Percentiles rank a stretch among this genome's conserved stretches.
Conservation (phyloP, 2,329 filamentous ascomycete genomes). For the Hawksworthiomyces lignivorus region DNA sequence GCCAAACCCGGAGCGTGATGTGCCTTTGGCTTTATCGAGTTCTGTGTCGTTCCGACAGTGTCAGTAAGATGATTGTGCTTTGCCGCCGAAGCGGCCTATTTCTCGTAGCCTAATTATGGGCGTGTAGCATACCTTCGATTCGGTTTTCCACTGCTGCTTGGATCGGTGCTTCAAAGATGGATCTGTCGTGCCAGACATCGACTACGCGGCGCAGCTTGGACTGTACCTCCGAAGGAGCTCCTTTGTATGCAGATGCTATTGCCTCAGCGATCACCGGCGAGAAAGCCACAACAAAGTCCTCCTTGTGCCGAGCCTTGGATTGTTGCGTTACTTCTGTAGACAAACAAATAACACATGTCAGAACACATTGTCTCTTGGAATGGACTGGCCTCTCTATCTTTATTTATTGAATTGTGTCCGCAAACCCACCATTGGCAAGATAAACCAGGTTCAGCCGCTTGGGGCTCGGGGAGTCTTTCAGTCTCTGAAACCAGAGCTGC, state of each 20-base stretch:
- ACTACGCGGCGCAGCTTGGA: conserved; percentile 80
- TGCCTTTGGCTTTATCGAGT: conserved; percentile 52
- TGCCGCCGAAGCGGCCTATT: too few species aligned
- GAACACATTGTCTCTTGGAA: too few species aligned
- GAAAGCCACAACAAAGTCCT: conserved; percentile 88
- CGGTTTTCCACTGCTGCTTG: conserved; percentile 73
- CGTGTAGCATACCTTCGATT: conserved; percentile 54
- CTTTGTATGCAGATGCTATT: conserved; percentile 84
- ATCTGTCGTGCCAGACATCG: conserved; percentile 85
- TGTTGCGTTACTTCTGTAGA: conserved; percentile 84
- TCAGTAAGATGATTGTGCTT: too few species aligned
- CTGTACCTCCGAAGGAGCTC: conserved; percentile 77
- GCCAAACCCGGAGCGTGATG: conserved; percentile 43
- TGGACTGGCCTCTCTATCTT: too few species aligned
- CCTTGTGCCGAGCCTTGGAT: conserved; percentile 84
- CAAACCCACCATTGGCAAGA: conserved; percentile 74
- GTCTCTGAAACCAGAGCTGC: conserved; percentile 80
- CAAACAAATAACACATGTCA: neutral
- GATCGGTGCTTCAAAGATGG: conserved; percentile 75
- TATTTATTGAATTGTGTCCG: neutral
- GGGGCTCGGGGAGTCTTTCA: conserved; percentile 78
- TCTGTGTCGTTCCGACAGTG: conserved; percentile 35
- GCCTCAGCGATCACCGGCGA: conserved; percentile 88
- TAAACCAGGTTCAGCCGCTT: conserved; percentile 90
- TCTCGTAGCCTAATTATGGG: too few species aligned